Evolutionary conservation across 2,329 filamentous ascomycete species (phyloP).

Genomic region (Chalaropsis thielavioides): DNA sequence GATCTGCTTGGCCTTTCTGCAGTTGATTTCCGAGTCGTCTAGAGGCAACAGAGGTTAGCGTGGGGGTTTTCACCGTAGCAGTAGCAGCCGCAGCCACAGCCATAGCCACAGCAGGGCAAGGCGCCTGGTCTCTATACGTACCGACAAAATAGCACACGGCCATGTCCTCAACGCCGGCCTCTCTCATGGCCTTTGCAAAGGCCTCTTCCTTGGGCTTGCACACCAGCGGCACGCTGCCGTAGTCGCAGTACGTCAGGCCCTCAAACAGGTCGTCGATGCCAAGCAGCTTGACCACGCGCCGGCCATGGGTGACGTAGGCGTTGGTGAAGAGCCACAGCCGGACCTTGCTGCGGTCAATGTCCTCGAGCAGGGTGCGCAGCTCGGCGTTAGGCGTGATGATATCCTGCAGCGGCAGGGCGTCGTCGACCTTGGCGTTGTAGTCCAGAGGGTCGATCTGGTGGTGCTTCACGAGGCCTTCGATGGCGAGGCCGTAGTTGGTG

Average conservation of each 20-base stretch:
- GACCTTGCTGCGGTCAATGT: conserved; percentile 72
- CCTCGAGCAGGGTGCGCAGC: conserved; percentile 60
- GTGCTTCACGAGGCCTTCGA: conserved; percentile 83
- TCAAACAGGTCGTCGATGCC: conserved; percentile 82
- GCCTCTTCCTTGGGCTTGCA: conserved; percentile 79
- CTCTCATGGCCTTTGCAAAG: conserved; percentile 77
- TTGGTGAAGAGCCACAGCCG: conserved; percentile 93
- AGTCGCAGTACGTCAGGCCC: conserved; percentile 90
- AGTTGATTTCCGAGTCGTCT: conserved; percentile 85
- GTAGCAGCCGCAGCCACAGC: neutral
- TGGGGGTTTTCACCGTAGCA: neutral
- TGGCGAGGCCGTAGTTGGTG: conserved; percentile 88
- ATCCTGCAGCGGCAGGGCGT: conserved; percentile 74
- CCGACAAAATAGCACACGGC: conserved; percentile 86
- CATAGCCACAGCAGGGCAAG: neutral
- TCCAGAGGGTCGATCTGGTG: conserved; percentile 91
- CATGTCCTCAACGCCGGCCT: conserved; percentile 54
- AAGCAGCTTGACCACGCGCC: conserved; percentile 65
- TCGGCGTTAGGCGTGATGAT: conserved; percentile 67
- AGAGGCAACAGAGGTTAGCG: neutral
- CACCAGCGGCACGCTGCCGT: conserved; percentile 54
- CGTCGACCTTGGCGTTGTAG: conserved; percentile 89
- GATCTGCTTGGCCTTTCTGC: conserved; percentile 55
- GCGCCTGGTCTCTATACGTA: conserved; percentile 35
- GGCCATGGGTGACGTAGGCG: conserved; percentile 79